These are phyloP conservation scores for Botrytis pseudocinerea DNA, from an alignment of 2,329 filamentous ascomycete genomes.

Conservation along the genomic window DNA sequence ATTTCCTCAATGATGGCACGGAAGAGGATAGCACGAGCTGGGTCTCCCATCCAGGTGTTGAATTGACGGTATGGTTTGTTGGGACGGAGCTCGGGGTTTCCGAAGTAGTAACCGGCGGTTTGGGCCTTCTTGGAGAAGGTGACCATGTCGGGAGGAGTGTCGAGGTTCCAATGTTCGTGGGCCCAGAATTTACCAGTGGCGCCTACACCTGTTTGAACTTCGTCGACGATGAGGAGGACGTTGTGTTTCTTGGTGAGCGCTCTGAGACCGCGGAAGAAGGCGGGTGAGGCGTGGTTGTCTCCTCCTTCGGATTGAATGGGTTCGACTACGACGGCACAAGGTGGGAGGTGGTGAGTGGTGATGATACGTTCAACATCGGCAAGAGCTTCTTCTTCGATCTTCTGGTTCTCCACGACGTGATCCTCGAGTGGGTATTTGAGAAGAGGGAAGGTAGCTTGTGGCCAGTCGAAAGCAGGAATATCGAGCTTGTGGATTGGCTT, in stretches of 20 bases:
- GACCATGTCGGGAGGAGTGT: constrained; percentile 77
- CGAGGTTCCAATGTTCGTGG: constrained; percentile 78
- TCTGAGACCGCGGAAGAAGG: constrained; percentile 76
- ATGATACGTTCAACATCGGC: constrained; percentile 72
- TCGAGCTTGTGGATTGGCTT: constrained; percentile 86
- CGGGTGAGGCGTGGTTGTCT: constrained; percentile 78
- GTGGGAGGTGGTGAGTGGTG: constrained; percentile 64
- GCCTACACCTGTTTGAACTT: constrained; percentile 81
- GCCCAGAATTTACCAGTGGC: constrained; percentile 89
- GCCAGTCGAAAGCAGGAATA: constrained; percentile 87
- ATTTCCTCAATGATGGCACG: constrained; percentile 77
- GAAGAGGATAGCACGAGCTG: constrained; percentile 74
- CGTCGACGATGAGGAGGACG: constrained; percentile 76
- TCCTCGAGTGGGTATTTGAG: constrained; percentile 76
- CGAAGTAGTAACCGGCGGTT: constrained; percentile 80
- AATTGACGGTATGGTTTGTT: constrained; percentile 86
- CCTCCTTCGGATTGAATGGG: constrained; percentile 82
- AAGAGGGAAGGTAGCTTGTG: constrained; percentile 75
- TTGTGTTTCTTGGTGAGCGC: constrained; percentile 69
- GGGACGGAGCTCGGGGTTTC: constrained; percentile 70
- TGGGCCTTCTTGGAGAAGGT: constrained; percentile 88
- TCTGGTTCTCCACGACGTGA: constrained; percentile 66
- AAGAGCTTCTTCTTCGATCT: constrained; percentile 71
- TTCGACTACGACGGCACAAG: constrained; percentile 74
- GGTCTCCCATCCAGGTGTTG: constrained; percentile 87